Conservation (phyloP, 2,329 filamentous ascomycete species). For the Hirsutella rhossiliensis region DNA sequence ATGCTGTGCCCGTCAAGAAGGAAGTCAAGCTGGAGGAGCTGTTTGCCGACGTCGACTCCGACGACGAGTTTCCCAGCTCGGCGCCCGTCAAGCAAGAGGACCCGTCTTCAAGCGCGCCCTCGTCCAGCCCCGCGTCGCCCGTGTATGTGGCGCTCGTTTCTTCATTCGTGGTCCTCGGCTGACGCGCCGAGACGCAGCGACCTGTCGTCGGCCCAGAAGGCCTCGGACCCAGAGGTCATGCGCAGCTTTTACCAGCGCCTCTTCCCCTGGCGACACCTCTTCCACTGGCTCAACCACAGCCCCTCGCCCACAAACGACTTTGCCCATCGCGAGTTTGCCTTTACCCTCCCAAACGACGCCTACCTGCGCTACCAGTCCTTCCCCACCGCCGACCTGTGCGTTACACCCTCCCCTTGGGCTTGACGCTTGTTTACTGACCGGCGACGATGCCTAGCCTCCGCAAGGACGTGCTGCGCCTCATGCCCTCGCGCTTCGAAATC, state of each 20-base stretch:
- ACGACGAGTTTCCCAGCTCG: constrained; percentile 48
- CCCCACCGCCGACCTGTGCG: constrained; percentile 39
- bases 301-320: constrained; percentile 80
- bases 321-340: constrained; percentile 86
- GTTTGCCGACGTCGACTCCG: constrained; percentile 45
- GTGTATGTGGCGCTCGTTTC: constrained; percentile 21
- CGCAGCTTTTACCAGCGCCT: constrained; percentile 89
- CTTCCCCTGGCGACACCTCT: constrained; percentile 88
- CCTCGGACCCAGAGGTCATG: constrained; percentile 74
- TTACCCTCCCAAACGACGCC: constrained; percentile 84
- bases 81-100: constrained; percentile 22
- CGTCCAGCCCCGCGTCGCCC: constrained; percentile 26
- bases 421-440: background rate
- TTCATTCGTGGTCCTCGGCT: background rate
- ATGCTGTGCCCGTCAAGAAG: constrained; percentile 20
- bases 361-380: constrained; percentile 83
- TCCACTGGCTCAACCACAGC: constrained; percentile 96
- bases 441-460: constrained; percentile 47
- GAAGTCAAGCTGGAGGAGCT: constrained; percentile 45
- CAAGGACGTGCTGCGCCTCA: constrained; percentile 79
- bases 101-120: constrained; percentile 25
- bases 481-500: constrained; percentile 94
- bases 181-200: constrained; percentile 13
- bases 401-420: background rate
- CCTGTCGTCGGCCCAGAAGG: constrained; percentile 22